Evolutionary conservation across 495 filamentous ascomycete species (phyloP), one percentile per base, ranked within the genome.

Genomic region (Aspergillus nidulans): DNA sequence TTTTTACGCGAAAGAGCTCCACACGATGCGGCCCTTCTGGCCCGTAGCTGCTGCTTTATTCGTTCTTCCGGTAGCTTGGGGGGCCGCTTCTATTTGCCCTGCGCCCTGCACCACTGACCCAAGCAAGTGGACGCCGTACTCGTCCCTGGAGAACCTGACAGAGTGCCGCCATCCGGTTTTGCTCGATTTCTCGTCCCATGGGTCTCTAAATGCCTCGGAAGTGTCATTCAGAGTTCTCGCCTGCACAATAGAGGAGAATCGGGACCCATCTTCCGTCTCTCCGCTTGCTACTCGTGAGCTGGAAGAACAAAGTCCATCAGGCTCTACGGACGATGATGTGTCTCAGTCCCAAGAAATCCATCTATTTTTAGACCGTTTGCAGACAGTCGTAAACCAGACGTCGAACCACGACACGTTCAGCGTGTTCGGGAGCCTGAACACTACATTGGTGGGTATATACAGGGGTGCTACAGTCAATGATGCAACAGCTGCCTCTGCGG

Each of bases 81-180:
- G 8, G 1, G 24, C 51, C 24, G 26, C 15, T 3, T 7, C 23
- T 3, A 4, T 30, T 6, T 58, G 56, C 19, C 53, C 53, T 24
- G 53, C 25, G 1, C 45, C 36, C 19, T 56, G 53, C 45, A 36
- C 12, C 32, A 16, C 21, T 7, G 46, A 49, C n/a, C 38, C 53
- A 44, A 36, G 36, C 13, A 39, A 44, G 6, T 56, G 53, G 53
- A 56, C 53, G 16, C 34, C 46, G 13, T 56, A 49, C 16, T 24
- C 45, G 3, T 56, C 53, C 1, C 18, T 56, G 18, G 25, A 48
- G 2, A 40, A 36, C n/a, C 45, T 56, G 10, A 38, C 32, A 5
- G 18, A 25, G 10, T 56, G 53, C 23, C 10, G 49, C 18, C 45
- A 56, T 13, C 53, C 53, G 13, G 30, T 56, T 15, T 20, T 56